These are phyloP conservation scores for Metschnikowia similis DNA, from an alignment of 805 yeast species.

Conservation along the genomic window DNA sequence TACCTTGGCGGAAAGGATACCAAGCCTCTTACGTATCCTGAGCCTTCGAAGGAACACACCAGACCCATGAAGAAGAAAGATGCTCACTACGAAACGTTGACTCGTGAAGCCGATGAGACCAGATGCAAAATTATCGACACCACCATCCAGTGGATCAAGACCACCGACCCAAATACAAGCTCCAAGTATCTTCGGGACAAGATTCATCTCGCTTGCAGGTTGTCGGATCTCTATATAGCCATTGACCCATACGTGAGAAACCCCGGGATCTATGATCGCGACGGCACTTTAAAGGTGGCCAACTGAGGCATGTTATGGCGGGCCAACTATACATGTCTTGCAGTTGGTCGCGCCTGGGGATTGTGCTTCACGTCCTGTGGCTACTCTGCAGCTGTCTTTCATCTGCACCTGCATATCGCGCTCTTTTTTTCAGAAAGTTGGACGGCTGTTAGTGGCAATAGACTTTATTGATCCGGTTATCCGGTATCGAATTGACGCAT, in stretches of 20 bases:
- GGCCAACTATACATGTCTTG: not conserved
- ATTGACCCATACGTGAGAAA: conserved; percentile 82
- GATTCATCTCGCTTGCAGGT: conserved; percentile 44
- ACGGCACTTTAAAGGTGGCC: conserved; percentile 43
- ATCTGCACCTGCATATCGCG: too few relatives aligned
- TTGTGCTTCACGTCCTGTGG: too few relatives aligned
- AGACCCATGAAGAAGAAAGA: conserved; percentile 25
- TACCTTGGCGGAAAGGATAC: conserved; percentile 71
- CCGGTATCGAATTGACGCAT: too few relatives aligned
- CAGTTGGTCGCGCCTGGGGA: too few relatives aligned
- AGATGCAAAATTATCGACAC: conserved; percentile 52
- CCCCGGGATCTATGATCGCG: conserved; percentile 74
- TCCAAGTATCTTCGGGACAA: conserved; percentile 50
- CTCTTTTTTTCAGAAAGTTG: too few relatives aligned
- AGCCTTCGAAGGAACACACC: conserved; percentile 59
- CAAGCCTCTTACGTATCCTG: conserved; percentile 53
- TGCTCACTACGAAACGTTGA: conserved; percentile 38
- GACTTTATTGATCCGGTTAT: too few relatives aligned
- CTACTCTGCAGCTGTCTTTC: too few relatives aligned
- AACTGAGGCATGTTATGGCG: conserved; percentile 4
- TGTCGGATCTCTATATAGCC: conserved; percentile 60
- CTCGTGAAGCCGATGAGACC: conserved; percentile 52
- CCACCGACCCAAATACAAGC: conserved; percentile 49
- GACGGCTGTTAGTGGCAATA: too few relatives aligned
- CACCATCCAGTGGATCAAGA: conserved; percentile 77